A percentile compares a stretch with the other conserved stretches of the same genome.
Conservation (phyloP, 495 filamentous ascomycete species). For the Penicillium paxilli region DNA sequence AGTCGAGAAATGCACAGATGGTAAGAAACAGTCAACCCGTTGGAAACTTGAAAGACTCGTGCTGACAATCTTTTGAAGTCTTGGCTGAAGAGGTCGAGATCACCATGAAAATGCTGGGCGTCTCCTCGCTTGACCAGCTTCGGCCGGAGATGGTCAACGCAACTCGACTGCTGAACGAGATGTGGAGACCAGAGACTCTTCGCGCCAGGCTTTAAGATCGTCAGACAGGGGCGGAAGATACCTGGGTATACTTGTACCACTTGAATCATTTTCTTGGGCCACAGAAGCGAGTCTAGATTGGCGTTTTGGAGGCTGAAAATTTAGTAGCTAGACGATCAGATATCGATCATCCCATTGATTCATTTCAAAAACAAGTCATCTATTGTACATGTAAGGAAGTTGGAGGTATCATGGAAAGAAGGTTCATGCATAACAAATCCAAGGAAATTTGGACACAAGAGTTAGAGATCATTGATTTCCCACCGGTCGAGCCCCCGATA, state of each 20-base stretch:
- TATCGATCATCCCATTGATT: not conserved
- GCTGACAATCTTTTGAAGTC: constrained; percentile 1
- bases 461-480: constrained; percentile 34
- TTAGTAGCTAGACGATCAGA: not conserved
- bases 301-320: not conserved
- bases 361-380: not conserved
- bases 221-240: no score
- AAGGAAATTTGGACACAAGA: not conserved
- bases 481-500: constrained; percentile 53
- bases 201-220: not conserved
- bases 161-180: constrained; percentile 19
- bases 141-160: constrained; percentile 22
- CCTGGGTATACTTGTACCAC: not conserved
- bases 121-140: constrained; percentile 17
- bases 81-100: constrained; percentile 23
- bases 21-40: constrained; percentile 9
- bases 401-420: constrained; percentile 8
- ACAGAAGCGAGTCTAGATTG: no score
- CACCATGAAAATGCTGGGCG: constrained; percentile 24
- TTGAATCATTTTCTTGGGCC: no score
- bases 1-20: constrained; percentile 18
- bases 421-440: not conserved
- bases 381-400: not conserved
- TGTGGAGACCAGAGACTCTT: constrained; percentile 19
- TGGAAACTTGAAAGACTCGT: not conserved